phyloP scores from a whole-genome alignment of 1,139 yeast genomes.

The Sugiyamaella xylanicola region DNA sequence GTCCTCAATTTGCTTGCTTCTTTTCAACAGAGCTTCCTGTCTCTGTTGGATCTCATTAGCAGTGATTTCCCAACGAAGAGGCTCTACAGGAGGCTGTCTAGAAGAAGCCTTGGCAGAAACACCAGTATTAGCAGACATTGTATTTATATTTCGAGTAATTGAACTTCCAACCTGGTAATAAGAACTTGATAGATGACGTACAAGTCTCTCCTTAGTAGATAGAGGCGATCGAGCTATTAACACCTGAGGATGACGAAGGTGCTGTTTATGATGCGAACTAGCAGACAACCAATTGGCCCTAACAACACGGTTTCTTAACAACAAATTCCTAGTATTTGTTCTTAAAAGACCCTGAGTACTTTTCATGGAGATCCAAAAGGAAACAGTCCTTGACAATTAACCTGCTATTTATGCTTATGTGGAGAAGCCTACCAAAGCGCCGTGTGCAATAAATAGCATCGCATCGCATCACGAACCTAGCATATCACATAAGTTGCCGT shows the following conservation, averaged over 20 bases:
- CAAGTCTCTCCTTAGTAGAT: not conserved
- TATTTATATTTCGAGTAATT: not conserved
- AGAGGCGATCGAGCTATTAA: not conserved
- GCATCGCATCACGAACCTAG: not conserved
- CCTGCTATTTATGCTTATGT: not conserved
- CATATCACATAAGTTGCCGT: no score
- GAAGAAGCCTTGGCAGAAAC: conserved; percentile 16
- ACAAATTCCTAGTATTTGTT: not conserved
- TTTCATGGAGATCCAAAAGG: not conserved
- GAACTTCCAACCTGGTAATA: not conserved
- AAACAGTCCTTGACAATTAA: not conserved
- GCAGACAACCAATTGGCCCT: not conserved
- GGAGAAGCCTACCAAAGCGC: not conserved
- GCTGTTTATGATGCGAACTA: not conserved
- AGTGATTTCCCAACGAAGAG: conserved; percentile 66
- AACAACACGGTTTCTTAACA: not conserved
- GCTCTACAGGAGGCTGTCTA: conserved; percentile 46
- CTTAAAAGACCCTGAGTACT: not conserved
- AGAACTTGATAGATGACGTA: not conserved
- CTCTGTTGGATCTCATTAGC: conserved; percentile 51
- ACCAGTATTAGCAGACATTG: conserved; percentile 10
- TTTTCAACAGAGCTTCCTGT: conserved; percentile 51
- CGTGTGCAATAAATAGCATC: not conserved
- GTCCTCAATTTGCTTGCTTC: conserved; percentile 55
- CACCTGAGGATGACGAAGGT: not conserved